Conservation (phyloP, 2,329 filamentous ascomycete species). For the Botrytis elliptica region DNA sequence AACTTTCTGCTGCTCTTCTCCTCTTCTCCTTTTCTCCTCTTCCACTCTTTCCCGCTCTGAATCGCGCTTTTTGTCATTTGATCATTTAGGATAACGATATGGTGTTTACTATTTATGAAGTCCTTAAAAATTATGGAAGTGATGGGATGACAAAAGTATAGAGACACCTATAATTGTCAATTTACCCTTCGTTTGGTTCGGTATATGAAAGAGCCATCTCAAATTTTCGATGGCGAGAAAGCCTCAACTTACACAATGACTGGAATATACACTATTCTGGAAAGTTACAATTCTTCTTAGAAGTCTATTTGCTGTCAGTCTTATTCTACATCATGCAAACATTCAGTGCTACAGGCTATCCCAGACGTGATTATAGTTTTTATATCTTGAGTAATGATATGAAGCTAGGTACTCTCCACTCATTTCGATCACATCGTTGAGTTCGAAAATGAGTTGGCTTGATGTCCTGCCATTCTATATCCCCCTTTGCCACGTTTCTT, state of each 20-base stretch:
- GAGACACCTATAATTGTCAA: neutral
- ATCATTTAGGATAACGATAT: neutral
- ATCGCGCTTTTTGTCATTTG: neutral
- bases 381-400: neutral
- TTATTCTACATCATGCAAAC: neutral
- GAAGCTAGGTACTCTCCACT: neutral
- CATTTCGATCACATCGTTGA: neutral
- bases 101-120: too few relatives aligned
- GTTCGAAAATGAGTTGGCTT: neutral
- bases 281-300: neutral
- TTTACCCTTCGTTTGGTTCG: neutral
- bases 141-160: too few relatives aligned
- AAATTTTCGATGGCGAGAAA: neutral
- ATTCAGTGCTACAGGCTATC: too few relatives aligned
- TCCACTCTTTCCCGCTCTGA: accelerated
- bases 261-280: neutral
- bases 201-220: too few relatives aligned
- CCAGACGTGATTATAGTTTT: neutral
- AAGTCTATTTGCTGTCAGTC: neutral
- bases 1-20: neutral
- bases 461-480: neutral
- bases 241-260: neutral
- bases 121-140: neutral
- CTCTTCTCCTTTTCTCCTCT: neutral
- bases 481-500: neutral